Base-by-base conservation (phyloP, 495 filamentous ascomycete genomes). In the Penicillium fimorum region DNA sequence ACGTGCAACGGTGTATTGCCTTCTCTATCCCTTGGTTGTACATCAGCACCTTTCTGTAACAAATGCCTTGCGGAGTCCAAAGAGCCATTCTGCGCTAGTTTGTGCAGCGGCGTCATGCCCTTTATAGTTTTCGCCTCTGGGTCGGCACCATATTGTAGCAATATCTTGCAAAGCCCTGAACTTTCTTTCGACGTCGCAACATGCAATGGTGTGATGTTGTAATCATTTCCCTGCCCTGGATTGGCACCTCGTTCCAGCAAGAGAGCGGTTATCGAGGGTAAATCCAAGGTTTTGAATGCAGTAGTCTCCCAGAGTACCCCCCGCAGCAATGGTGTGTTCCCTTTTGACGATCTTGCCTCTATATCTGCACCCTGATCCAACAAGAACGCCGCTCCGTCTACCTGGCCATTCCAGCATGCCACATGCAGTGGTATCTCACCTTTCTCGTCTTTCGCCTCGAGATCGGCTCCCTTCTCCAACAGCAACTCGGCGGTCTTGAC, bases 1-100 rank as follows among this genome's bases (percentile, higher is more conserved):
- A 47, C 3, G 35, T 54, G 52, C 15, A 54, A 20, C 12, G 52
- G 52, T 2, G 52, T 54, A 54, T 47, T 18, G 11, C 52, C 52
- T 3, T 46, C 33, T 0, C 3, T 5, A 1, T 54, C 33, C n/a
- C 11, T 35, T 18, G 42, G 30, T 24, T 54, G 52, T n/a, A 20
- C 43, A 54, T 35, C 22, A 35, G 18, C 33, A 4, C 52, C 52
- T 9, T 10, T 17, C 7, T 20, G 6, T 32, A 54, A 25, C 43
- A 54, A 54, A 18, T 29, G 13, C 22, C 7, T 35, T 10, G 32
- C 43, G 1, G 32, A 15, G 5, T 45, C 18, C 7, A 29, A 0
- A 13, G 20, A 38, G 24, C 33, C 30, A 37, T 13, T 3, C 2
- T 5, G 1, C 15, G 43, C 30, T 47, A 22, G 7, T 17, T 27